Evolutionary conservation across 225 moss, liverwort and hornwort species (phyloP).

Genomic region (Polytrichum formosum): DNA sequence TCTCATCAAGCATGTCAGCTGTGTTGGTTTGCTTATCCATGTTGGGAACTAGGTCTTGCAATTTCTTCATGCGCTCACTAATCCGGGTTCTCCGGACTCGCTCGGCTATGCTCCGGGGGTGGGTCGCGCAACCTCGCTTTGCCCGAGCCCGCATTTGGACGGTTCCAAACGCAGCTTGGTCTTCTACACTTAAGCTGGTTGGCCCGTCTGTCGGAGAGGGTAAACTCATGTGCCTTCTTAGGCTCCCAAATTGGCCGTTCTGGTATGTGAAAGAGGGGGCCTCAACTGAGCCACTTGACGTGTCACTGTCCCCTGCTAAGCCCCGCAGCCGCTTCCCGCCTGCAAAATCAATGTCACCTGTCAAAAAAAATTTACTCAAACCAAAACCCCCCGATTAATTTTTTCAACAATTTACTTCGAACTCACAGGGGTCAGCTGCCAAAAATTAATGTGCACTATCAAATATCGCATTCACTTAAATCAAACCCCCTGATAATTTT

Average conservation of each 20-base stretch:
- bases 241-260: constrained; percentile 12
- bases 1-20: constrained; percentile 64
- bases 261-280: constrained; percentile 31
- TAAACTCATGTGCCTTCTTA: constrained; percentile 46
- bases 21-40: constrained; percentile 76
- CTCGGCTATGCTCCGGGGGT: constrained; percentile 70
- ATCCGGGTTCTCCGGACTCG: constrained; percentile 58
- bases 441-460: too few relatives aligned
- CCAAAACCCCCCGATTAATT: too few relatives aligned
- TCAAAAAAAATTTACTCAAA: too few relatives aligned
- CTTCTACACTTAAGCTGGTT: constrained; percentile 30
- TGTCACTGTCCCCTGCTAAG: constrained; percentile 48
- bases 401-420: too few relatives aligned
- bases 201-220: constrained; percentile 22
- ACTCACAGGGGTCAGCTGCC: too few relatives aligned
- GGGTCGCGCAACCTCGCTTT: constrained; percentile 65
- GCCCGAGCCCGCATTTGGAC: constrained; percentile 58
- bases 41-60: constrained; percentile 58
- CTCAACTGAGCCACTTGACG: constrained; percentile 47
- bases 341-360: too few relatives aligned
- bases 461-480: too few relatives aligned
- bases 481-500: too few relatives aligned
- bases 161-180: constrained; percentile 24
- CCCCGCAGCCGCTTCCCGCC: constrained; percentile 35
- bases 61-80: constrained; percentile 61